Percentiles rank a stretch among this genome's conserved stretches.
Evolutionary conservation across 352 stramenopile species (phyloP).

Genomic region (Phytophthora gonapodyides): DNA sequence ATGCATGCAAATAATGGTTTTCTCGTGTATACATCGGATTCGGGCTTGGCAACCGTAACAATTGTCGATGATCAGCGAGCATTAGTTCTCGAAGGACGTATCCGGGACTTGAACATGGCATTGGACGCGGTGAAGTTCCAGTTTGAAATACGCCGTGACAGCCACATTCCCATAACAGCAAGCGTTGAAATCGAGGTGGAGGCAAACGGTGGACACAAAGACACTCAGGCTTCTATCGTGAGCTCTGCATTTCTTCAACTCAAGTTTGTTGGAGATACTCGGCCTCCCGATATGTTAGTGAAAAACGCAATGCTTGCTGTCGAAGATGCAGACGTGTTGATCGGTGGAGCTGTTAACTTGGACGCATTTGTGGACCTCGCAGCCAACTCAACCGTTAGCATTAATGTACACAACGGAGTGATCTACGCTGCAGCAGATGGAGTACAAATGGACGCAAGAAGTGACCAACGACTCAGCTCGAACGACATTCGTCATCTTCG

Average conservation of each 20-base stretch:
- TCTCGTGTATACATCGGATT: constrained; percentile 10
- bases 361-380: constrained; percentile 8
- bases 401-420: constrained; percentile 19
- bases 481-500: constrained; percentile 9
- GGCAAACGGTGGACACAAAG: background rate
- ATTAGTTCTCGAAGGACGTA: constrained; percentile 21
- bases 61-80: background rate
- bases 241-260: constrained; percentile 17
- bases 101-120: constrained; percentile 24
- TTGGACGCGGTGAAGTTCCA: constrained; percentile 18
- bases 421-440: constrained; percentile 14
- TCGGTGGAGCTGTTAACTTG: constrained; percentile 22
- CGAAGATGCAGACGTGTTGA: constrained; percentile 24
- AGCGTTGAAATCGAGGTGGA: constrained; percentile 14
- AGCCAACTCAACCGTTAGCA: constrained; percentile 2
- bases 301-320: constrained; percentile 9
- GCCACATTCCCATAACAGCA: constrained; percentile 8
- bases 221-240: background rate
- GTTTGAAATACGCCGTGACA: constrained; percentile 20
- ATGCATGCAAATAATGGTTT: constrained; percentile 12
- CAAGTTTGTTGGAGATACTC: constrained; percentile 16
- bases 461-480: constrained; percentile 13
- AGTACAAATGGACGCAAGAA: constrained; percentile 9
- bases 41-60: background rate
- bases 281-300: constrained; percentile 13